phyloP scores from a whole-genome alignment of 352 stramenopile species.

The Thalassiosira sp. region DNA sequence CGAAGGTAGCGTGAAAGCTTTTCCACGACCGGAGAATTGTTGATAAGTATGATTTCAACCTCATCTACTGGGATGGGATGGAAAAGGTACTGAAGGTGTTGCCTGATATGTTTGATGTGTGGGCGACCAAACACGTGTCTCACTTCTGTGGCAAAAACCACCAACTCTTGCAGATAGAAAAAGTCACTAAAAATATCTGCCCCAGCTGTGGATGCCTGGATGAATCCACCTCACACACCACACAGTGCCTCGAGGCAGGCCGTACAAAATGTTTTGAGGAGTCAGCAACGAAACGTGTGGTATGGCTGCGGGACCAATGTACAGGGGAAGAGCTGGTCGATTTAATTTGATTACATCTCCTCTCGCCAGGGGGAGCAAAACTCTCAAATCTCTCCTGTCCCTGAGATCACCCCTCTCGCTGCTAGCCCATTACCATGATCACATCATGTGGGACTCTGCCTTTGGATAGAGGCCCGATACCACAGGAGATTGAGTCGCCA shows the following conservation, averaged over 20 bases:
- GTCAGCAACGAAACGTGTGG: background rate
- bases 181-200: background rate
- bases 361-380: too few species aligned
- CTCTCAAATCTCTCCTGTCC: too few species aligned
- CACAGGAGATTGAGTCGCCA: too few species aligned
- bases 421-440: too few species aligned
- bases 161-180: background rate
- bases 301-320: background rate
- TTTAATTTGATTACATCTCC: too few species aligned
- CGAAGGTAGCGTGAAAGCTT: background rate
- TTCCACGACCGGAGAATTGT: background rate
- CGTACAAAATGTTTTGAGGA: background rate
- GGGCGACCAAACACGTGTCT: conserved; percentile 12
- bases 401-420: too few species aligned
- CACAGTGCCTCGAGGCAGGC: background rate
- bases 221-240: background rate
- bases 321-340: background rate
- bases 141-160: conserved; percentile 19
- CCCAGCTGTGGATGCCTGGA: conserved; percentile 5
- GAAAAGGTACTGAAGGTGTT: background rate
- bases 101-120: conserved; percentile 17
- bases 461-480: too few species aligned
- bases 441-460: too few species aligned
- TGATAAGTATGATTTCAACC: background rate
- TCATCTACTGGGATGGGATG: conserved; percentile 9